phyloP scores from a whole-genome alignment of 768 basidiomycete species.

The Macrolepiota albuminosa region DNA sequence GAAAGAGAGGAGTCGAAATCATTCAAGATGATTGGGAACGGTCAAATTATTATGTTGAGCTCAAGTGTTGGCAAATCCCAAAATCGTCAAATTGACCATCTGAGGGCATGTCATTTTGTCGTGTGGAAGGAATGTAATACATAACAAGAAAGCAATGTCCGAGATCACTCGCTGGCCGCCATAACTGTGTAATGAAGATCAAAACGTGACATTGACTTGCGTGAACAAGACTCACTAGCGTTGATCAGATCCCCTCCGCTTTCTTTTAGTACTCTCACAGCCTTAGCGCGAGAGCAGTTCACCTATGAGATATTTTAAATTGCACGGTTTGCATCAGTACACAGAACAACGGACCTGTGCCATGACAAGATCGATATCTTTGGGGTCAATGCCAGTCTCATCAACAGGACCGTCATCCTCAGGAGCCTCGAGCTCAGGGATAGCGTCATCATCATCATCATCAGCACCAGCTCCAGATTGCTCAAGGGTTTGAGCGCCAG shows the following conservation, averaged over 20 bases:
- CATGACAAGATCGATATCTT: constrained; percentile 95
- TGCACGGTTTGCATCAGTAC: neutral
- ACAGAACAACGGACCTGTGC: constrained; percentile 31
- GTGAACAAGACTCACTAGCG: constrained; percentile 66
- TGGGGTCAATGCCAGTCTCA: constrained; percentile 85
- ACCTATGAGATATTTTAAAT: constrained; percentile 44
- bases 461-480: constrained; percentile 46
- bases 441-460: constrained; percentile 75
- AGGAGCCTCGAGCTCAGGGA: constrained; percentile 77
- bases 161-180: constrained; percentile 81
- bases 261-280: constrained; percentile 85
- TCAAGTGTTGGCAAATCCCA: constrained; percentile 51
- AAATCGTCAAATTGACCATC: constrained; percentile 12
- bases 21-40: constrained; percentile 80
- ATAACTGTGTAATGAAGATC: constrained; percentile 54
- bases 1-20: constrained; percentile 52
- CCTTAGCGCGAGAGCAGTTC: constrained; percentile 87
- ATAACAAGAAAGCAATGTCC: constrained; percentile 15
- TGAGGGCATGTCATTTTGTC: constrained; percentile 7
- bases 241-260: constrained; percentile 94
- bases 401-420: constrained; percentile 82
- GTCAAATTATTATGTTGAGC: constrained; percentile 84
- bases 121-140: constrained; percentile 28
- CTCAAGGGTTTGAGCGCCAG: constrained; percentile 43
- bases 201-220: neutral